These are phyloP conservation scores for Cyberlindnera bimundalis DNA, from an alignment of 805 yeast genomes.

Conservation along the genomic window DNA sequence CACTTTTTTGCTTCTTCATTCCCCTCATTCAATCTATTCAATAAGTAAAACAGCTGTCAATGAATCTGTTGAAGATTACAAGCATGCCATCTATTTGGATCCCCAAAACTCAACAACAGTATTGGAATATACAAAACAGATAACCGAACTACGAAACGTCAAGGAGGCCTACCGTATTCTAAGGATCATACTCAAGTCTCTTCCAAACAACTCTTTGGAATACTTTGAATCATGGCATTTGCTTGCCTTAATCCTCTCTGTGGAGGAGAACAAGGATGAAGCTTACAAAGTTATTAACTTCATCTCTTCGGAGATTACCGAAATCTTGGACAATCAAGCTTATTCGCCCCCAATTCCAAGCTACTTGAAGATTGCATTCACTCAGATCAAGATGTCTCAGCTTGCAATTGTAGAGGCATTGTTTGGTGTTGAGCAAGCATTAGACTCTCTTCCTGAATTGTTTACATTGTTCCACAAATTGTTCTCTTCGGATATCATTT, in stretches of 20 bases:
- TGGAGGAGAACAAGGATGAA: conserved; percentile 52
- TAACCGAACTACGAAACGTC: conserved; percentile 42
- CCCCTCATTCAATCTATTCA: conserved; percentile 11
- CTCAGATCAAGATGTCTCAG: conserved; percentile 73
- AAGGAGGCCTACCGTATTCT: conserved; percentile 43
- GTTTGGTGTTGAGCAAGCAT: conserved; percentile 53
- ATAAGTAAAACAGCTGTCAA: background rate
- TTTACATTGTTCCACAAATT: conserved; percentile 54
- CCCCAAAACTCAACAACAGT: conserved; percentile 2
- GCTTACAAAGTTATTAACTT: conserved; percentile 55
- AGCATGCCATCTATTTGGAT: conserved; percentile 19
- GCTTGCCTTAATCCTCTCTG: conserved; percentile 58
- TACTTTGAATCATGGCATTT: conserved; percentile 66
- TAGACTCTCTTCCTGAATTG: conserved; percentile 64
- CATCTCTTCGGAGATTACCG: conserved; percentile 44
- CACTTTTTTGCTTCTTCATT: conserved; percentile 12
- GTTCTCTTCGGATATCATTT: conserved; percentile 33
- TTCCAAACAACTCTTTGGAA: conserved; percentile 31
- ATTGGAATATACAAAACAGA: conserved; percentile 46
- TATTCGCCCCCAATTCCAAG: background rate
- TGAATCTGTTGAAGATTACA: conserved; percentile 8
- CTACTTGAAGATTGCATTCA: conserved; percentile 34
- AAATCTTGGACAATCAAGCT: conserved; percentile 11
- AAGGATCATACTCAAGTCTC: conserved; percentile 41
- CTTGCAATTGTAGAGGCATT: conserved; percentile 63